Evolutionary conservation across 768 basidiomycete species (phyloP).

Genomic region (Ramaria sp.): DNA sequence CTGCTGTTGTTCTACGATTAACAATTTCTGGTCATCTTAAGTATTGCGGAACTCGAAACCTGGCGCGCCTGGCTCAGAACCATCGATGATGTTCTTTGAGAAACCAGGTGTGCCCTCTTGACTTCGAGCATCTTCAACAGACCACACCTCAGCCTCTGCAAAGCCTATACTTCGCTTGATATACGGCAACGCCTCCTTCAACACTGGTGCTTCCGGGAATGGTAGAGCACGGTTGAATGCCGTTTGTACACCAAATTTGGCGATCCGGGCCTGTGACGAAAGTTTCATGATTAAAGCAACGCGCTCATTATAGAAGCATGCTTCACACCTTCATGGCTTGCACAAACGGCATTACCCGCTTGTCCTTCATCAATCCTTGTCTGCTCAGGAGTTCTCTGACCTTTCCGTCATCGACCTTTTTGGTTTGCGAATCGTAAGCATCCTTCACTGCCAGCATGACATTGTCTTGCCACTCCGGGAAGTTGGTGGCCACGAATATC

Average conservation of each 20-base stretch:
- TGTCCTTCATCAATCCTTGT: constrained; percentile 86
- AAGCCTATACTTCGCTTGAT: constrained; percentile 67
- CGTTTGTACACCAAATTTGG: constrained; percentile 57
- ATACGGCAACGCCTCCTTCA: constrained; percentile 66
- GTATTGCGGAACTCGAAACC: constrained; percentile 85
- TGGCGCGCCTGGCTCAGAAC: constrained; percentile 81
- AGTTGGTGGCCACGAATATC: constrained; percentile 82
- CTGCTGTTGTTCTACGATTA: too few species aligned
- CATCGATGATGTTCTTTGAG: constrained; percentile 60
- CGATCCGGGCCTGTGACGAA: constrained; percentile 63
- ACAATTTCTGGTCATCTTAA: constrained; percentile 7
- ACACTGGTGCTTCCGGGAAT: constrained; percentile 72
- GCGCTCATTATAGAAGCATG: not conserved
- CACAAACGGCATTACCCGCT: constrained; percentile 90
- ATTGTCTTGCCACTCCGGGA: constrained; percentile 89
- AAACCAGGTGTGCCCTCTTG: constrained; percentile 47
- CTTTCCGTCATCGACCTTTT: constrained; percentile 74
- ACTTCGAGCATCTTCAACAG: constrained; percentile 55
- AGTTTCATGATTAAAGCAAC: constrained; percentile 2
- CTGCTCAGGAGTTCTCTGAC: constrained; percentile 57
- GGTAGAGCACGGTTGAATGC: constrained; percentile 77
- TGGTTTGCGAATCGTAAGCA: constrained; percentile 43
- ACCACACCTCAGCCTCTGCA: constrained; percentile 57
- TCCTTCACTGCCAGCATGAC: constrained; percentile 70
- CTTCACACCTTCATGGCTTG: constrained; percentile 77